A percentile compares a stretch with the other conserved stretches of the same genome.
Conservation (phyloP, 176 grass and related monocot species). For the Eragrostis curvula region DNA sequence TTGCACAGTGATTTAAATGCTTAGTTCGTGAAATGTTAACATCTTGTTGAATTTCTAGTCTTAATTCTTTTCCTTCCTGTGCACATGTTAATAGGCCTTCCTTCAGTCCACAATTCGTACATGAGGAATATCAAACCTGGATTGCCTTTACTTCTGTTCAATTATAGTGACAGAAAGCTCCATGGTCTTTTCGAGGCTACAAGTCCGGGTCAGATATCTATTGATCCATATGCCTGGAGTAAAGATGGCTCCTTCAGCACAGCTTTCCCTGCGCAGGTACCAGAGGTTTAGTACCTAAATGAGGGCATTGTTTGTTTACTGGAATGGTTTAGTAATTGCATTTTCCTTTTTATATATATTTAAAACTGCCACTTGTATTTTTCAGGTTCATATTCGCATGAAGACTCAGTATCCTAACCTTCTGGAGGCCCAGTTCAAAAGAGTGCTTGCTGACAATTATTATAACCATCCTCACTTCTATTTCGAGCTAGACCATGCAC, state of each 20-base stretch:
- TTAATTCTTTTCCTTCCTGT: slow-evolving; percentile 16
- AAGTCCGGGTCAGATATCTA: slow-evolving; percentile 69
- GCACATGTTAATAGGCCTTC: slow-evolving; percentile 68
- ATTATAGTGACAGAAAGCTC: slow-evolving; percentile 75
- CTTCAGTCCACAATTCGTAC: slow-evolving; percentile 76
- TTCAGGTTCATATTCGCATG: slow-evolving; percentile 67
- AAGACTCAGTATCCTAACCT: slow-evolving; percentile 66
- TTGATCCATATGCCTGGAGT: slow-evolving; percentile 94
- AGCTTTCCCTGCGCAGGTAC: slow-evolving; percentile 83
- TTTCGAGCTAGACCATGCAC: slow-evolving; percentile 87
- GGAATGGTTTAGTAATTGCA: not conserved
- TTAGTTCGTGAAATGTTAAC: slow-evolving; percentile 21
- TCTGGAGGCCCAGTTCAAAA: slow-evolving; percentile 69
- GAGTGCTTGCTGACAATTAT: slow-evolving; percentile 80
- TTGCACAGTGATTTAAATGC: slow-evolving; percentile 6
- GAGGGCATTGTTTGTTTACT: slow-evolving; percentile 34
- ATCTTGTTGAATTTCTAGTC: slow-evolving; percentile 21
- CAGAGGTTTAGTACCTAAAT: slow-evolving; percentile 23
- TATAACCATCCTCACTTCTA: slow-evolving; percentile 66
- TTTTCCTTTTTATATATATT: slow-evolving; percentile 27
- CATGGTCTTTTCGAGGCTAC: slow-evolving; percentile 90
- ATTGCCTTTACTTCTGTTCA: slow-evolving; percentile 89
- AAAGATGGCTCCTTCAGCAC: slow-evolving; percentile 69
- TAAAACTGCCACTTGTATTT: slow-evolving; percentile 27
- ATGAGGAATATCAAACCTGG: slow-evolving; percentile 81